Conservation (phyloP, 441 rosid species). For the Macaranga tanarius region DNA sequence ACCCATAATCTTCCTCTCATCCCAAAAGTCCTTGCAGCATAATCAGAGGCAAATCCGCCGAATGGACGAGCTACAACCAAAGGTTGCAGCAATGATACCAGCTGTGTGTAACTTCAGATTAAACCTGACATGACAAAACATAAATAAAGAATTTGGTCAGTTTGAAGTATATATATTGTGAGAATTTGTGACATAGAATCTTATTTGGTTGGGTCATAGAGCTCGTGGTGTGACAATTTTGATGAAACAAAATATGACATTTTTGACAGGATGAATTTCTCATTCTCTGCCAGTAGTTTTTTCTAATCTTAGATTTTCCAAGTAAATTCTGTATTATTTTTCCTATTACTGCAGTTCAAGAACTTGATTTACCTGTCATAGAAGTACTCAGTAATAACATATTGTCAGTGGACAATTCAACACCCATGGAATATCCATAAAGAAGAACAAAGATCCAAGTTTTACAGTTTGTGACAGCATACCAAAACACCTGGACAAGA, state of each 20-base stretch:
- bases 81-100: constrained; percentile 66
- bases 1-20: constrained; percentile 83
- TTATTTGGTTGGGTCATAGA: too few relatives aligned
- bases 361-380: constrained; percentile 46
- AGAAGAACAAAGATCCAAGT: constrained; percentile 88
- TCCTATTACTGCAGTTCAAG: too few relatives aligned
- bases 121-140: constrained; percentile 40
- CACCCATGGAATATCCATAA: constrained; percentile 83
- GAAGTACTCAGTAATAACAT: constrained; percentile 76
- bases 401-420: constrained; percentile 75
- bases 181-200: too few relatives aligned
- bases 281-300: too few relatives aligned
- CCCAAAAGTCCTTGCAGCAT: constrained; percentile 56
- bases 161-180: too few relatives aligned
- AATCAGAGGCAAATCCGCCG: constrained; percentile 70
- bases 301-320: too few relatives aligned
- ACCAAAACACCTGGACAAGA: constrained; percentile 58
- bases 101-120: constrained; percentile 69
- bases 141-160: too few relatives aligned
- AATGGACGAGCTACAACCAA: constrained; percentile 77
- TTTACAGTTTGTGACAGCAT: constrained; percentile 72
- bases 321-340: too few relatives aligned
- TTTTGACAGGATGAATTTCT: too few relatives aligned
- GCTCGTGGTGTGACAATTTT: too few relatives aligned
- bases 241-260: too few relatives aligned